A percentile compares a stretch with the other conserved stretches of the same genome.
Evolutionary conservation across 73 alveolate species (phyloP).

Genomic region (Stentor coeruleus): DNA sequence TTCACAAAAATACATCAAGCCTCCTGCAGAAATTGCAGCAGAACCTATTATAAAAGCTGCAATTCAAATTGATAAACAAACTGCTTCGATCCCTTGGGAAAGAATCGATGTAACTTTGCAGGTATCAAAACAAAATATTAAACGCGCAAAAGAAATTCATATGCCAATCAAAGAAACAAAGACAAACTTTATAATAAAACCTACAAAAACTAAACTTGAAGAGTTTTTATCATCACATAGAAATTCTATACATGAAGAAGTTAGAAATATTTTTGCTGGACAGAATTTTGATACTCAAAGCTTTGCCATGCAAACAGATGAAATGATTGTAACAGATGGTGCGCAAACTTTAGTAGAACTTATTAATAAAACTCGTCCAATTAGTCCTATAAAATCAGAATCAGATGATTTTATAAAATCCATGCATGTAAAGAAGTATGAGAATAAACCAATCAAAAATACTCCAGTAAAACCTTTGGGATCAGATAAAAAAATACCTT

Average conservation of each 20-base stretch:
- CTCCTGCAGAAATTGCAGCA: background rate
- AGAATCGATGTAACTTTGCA: background rate
- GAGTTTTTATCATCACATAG: background rate
- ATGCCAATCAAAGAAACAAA: background rate
- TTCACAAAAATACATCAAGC: background rate
- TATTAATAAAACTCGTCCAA: background rate
- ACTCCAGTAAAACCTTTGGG: background rate
- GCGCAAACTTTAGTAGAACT: background rate
- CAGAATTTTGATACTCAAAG: no score
- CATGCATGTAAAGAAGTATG: background rate
- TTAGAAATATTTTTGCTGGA: no score
- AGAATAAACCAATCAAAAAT: background rate
- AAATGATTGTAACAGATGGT: background rate
- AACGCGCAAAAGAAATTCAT: background rate
- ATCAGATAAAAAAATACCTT: background rate
- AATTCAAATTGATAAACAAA: background rate
- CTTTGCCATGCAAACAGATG: no score
- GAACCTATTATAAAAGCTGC: background rate
- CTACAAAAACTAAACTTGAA: background rate
- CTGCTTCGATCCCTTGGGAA: constrained; percentile 8
- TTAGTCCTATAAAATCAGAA: background rate
- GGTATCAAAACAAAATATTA: background rate
- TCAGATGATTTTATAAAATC: no score
- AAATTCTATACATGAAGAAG: background rate
- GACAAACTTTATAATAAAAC: no score